Conservation (phyloP, 2,329 filamentous ascomycete species). For the Neurospora sp. region DNA sequence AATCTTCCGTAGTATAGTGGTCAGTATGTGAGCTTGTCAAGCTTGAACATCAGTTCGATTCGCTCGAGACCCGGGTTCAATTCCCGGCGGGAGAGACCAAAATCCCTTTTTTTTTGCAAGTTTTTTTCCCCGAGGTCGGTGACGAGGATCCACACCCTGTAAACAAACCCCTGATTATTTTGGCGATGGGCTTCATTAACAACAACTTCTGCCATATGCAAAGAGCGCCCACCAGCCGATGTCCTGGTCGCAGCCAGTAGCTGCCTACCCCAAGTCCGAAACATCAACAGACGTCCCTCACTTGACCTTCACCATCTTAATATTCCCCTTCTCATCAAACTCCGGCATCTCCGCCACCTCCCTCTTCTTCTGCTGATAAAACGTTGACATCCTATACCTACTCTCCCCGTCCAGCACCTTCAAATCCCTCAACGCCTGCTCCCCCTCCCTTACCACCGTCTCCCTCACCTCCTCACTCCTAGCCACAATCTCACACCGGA, state of each 20-base stretch:
- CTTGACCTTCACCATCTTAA: conserved; percentile 18
- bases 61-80: no score
- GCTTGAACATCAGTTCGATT: not conserved
- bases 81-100: not conserved
- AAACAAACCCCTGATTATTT: not conserved
- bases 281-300: not conserved
- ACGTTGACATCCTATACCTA: conserved; percentile 46
- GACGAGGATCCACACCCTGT: not conserved
- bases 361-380: conserved; percentile 29
- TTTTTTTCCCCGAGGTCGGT: not conserved
- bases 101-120: not conserved
- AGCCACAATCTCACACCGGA: conserved; percentile 42
- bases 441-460: conserved; percentile 42
- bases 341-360: conserved; percentile 17
- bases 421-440: conserved; percentile 39
- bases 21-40: not conserved
- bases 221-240: not conserved
- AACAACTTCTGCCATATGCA: not conserved
- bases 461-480: conserved; percentile 36
- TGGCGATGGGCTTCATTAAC: not conserved
- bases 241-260: not conserved
- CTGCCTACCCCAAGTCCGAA: not conserved
- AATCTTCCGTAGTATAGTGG: not conserved
- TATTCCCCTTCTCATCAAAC: conserved; percentile 19
- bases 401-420: conserved; percentile 44